Conservation (phyloP, 495 filamentous ascomycete species). For the Hypoxylon perforatum region DNA sequence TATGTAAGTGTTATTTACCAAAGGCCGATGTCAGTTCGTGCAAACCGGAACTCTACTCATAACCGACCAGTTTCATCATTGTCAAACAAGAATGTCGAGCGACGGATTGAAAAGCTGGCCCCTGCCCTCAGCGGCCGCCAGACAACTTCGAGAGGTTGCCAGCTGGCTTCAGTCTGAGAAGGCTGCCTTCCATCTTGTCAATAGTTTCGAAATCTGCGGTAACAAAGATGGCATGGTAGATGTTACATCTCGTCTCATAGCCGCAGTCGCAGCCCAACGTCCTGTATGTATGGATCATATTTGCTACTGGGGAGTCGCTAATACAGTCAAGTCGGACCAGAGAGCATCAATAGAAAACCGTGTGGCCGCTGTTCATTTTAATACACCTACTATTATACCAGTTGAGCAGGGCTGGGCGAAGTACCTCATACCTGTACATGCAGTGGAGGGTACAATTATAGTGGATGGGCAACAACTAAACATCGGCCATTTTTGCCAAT, state of each 20-base stretch:
- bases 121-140: too few species aligned
- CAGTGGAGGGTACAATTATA: not conserved
- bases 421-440: slow-evolving; percentile 17
- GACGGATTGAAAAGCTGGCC: too few species aligned
- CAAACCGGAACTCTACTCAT: too few species aligned
- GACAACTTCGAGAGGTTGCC: too few species aligned
- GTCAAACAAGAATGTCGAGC: too few species aligned
- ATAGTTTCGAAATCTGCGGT: slow-evolving; percentile 10
- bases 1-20: too few species aligned
- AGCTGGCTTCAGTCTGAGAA: slow-evolving; percentile 6
- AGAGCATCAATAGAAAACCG: not conserved
- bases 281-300: slow-evolving; percentile 1
- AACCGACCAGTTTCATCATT: too few species aligned
- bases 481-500: not conserved
- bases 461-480: not conserved
- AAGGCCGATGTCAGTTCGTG: too few species aligned
- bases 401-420: slow-evolving; percentile 5
- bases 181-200: slow-evolving; percentile 11
- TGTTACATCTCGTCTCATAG: not conserved
- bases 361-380: slow-evolving; percentile 16
- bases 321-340: slow-evolving; percentile 4
- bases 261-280: slow-evolving; percentile 4
- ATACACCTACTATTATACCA: slow-evolving; percentile 3
- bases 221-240: not conserved
- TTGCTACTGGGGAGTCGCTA: not conserved